Conservation (phyloP, 441 rosid genomes). For the Gossypium davidsonii region DNA sequence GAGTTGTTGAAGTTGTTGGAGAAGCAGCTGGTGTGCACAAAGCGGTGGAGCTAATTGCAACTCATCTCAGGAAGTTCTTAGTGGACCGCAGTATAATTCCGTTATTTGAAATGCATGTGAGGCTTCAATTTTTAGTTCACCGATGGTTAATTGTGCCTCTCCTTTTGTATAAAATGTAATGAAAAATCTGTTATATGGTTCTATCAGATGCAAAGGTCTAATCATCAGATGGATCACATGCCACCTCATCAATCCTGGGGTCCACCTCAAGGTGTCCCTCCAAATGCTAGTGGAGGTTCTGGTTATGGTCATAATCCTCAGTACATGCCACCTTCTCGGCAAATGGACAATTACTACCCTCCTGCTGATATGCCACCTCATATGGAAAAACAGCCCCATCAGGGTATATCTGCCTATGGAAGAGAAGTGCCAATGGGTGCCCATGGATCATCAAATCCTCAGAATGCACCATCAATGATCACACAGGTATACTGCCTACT, state of each 20-base stretch:
- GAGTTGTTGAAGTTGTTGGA: slow-evolving; percentile 89
- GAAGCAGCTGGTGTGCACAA: slow-evolving; percentile 79
- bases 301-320: slow-evolving; percentile 63
- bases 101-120: no score
- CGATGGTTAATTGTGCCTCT: no score
- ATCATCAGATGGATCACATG: slow-evolving; percentile 74
- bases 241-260: slow-evolving; percentile 87
- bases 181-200: no score
- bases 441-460: slow-evolving; percentile 57
- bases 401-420: slow-evolving; percentile 89
- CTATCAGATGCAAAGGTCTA: slow-evolving; percentile 38
- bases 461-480: slow-evolving; percentile 70
- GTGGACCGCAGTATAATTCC: slow-evolving; percentile 53
- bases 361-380: slow-evolving; percentile 62
- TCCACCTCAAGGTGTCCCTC: slow-evolving; percentile 77
- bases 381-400: slow-evolving; percentile 85
- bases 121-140: no score
- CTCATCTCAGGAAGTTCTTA: slow-evolving; percentile 14
- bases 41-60: slow-evolving; percentile 64
- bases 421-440: slow-evolving; percentile 71
- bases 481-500: slow-evolving; percentile 52
- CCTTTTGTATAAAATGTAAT: no score
- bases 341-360: slow-evolving; percentile 67
- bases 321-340: slow-evolving; percentile 78
- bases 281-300: slow-evolving; percentile 58